Percentiles rank a stretch among this genome's conserved stretches.
Conservation (phyloP, 495 filamentous ascomycete species). For the Saxophila tyrrhenica region DNA sequence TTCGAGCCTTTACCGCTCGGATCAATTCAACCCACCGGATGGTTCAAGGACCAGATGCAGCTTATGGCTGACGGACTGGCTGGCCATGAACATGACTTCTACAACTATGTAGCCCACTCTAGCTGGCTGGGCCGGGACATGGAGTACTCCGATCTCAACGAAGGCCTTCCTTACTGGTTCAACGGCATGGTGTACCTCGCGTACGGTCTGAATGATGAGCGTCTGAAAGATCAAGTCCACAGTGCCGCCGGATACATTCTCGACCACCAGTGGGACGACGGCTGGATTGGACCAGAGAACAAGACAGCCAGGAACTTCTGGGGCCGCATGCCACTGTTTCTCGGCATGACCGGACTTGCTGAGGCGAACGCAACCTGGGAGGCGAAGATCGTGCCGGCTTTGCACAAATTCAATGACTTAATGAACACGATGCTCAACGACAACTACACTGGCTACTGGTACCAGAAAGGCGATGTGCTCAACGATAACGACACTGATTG, state of each 20-base stretch:
- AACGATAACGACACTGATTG: constrained; percentile 30
- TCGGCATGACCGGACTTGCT: constrained; percentile 41
- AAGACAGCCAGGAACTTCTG: constrained; percentile 39
- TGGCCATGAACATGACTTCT: constrained; percentile 51
- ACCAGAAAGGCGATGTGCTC: constrained; percentile 32
- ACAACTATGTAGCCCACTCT: constrained; percentile 43
- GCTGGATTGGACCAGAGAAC: constrained; percentile 52
- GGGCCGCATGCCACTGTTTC: constrained; percentile 42
- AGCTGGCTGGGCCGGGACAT: constrained; percentile 44
- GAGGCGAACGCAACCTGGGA: constrained; percentile 32
- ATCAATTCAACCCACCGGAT: constrained; percentile 46
- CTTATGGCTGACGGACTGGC: constrained; percentile 45
- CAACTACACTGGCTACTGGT: constrained; percentile 39
- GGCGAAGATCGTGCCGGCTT: constrained; percentile 26
- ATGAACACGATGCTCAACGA: constrained; percentile 40
- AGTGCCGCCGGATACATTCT: constrained; percentile 40
- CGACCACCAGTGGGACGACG: constrained; percentile 42
- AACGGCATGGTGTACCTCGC: constrained; percentile 56
- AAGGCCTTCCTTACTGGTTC: constrained; percentile 55
- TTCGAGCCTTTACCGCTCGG: constrained; percentile 41
- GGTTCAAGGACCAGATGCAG: constrained; percentile 47
- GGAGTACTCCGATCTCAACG: constrained; percentile 50
- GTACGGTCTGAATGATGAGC: constrained; percentile 41
- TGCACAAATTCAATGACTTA: constrained; percentile 32
- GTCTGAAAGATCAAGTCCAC: constrained; percentile 45